Percentiles rank a stretch among this genome's conserved stretches.
Evolutionary conservation across 306 rosid species (phyloP).

Genomic region (Fragaria ananassa): DNA sequence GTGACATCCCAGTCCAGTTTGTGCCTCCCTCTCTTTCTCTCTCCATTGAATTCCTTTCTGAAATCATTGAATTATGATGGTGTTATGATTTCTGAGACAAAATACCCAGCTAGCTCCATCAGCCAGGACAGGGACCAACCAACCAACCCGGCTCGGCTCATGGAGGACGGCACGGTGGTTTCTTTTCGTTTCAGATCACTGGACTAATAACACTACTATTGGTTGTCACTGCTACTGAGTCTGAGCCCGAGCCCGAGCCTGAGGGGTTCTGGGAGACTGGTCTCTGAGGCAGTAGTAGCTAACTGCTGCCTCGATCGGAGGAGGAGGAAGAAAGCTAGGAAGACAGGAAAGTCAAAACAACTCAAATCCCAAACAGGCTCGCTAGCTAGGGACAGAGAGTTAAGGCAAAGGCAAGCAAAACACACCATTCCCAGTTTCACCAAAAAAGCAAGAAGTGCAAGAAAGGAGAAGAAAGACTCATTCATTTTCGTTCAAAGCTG

Average conservation of each 20-base stretch:
- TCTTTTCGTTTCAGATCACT: neutral
- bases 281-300: neutral
- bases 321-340: neutral
- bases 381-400: constrained; percentile 1
- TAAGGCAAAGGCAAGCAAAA: constrained; percentile 16
- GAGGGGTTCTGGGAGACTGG: neutral
- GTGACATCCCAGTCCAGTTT: constrained; percentile 22
- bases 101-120: too few species aligned
- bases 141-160: neutral
- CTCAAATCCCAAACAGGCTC: constrained; percentile 13
- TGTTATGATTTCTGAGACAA: neutral
- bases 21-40: neutral
- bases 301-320: constrained; percentile 6
- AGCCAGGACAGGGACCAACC: neutral
- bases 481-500: constrained; percentile 1
- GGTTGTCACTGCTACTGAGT: neutral
- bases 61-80: constrained; percentile 12
- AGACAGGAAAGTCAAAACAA: constrained; percentile 19
- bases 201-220: too few species aligned
- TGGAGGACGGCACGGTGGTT: neutral
- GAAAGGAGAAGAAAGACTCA: neutral
- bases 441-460: constrained; percentile 7
- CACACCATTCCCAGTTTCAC: constrained; percentile 14
- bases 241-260: neutral
- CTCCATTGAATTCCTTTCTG: neutral